Base-by-base conservation (phyloP, 208 protist species). In the Leishmania aethiopica region DNA sequence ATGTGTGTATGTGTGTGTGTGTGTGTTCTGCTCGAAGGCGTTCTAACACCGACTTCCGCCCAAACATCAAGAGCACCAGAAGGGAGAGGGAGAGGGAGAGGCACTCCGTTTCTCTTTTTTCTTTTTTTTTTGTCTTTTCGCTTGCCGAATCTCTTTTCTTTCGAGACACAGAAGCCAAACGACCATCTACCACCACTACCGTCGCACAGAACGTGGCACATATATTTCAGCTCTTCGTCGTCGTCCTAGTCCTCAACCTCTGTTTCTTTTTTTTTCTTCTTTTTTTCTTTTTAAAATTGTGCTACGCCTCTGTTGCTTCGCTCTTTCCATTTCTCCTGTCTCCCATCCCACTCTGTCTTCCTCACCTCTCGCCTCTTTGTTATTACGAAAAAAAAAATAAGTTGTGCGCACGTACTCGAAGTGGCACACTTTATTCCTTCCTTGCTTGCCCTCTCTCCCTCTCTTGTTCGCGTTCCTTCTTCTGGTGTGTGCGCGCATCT, bases 201-300 rank as follows among this genome's bases (percentile, higher is more conserved):
- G 59, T 64, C 59, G 28, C 59, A 64, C 59, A 64, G 32, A 64
- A 64, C 59, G 25, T 57, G 60, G 15, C 62, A 25, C n/a, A 75
- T 78, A 72, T 78, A 66, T 40, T 73, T 85, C 22, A 80, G 85
- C 37, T 81, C 75, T 47, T 67, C 35, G 64, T 85, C 77, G 69
- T 85, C 77, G 69, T 51, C 32, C 32, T 77, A 25, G 67, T 76
- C 49, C 75, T 73, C 70, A 79, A 71, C 55, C 57, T 66, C 42
- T 72, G 19, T 57, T 10, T 73, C 57, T 66, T 80, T 45, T 45
- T 80, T 79, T 37, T 37, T 37, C 37, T 37, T 37, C 37, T 78
- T 62, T 84, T 11, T 51, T 69, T 78, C 55, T 40, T n/a, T 17
- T 51, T 51, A 15, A 15, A 5, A 45, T 8, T 45, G 2, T 10